phyloP scores from a whole-genome alignment of 2,329 filamentous ascomycete species.

The Penicillium griseofulvum region DNA sequence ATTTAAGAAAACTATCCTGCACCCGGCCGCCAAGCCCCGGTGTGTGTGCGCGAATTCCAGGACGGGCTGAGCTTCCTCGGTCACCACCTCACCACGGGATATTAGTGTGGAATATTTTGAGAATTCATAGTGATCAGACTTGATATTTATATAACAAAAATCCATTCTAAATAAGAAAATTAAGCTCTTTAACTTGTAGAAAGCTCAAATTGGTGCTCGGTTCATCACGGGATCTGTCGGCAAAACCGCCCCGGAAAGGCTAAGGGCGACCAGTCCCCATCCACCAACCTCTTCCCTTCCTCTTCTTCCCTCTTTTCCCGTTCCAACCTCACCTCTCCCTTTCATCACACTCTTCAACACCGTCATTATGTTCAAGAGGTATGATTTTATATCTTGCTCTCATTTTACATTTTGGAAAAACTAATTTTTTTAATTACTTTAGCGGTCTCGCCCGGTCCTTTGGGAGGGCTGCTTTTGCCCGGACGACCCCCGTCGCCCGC shows the following conservation, averaged over 20 bases:
- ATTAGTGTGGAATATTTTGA: slow-evolving; percentile 1
- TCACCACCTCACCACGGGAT: slow-evolving; percentile 4
- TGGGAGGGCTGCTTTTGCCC: slow-evolving; percentile 58
- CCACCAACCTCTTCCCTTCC: slow-evolving; percentile 36
- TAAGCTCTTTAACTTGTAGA: background rate
- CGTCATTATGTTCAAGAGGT: slow-evolving; percentile 63
- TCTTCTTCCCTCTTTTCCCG: slow-evolving; percentile 34
- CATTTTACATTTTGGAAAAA: slow-evolving; percentile 27
- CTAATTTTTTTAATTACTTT: slow-evolving; percentile 32
- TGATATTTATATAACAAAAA: background rate
- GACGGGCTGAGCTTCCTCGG: slow-evolving; percentile 10
- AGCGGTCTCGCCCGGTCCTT: slow-evolving; percentile 67
- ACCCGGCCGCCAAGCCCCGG: slow-evolving; percentile 24
- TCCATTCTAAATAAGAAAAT: background rate
- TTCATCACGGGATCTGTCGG: slow-evolving; percentile 44
- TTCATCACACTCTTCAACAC: slow-evolving; percentile 43
- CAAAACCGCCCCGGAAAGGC: slow-evolving; percentile 45
- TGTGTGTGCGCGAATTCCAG: slow-evolving; percentile 22
- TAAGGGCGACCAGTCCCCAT: slow-evolving; percentile 36
- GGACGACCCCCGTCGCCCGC: slow-evolving; percentile 54
- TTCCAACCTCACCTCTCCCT: slow-evolving; percentile 21
- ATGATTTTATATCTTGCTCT: slow-evolving; percentile 30
- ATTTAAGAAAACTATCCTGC: slow-evolving; percentile 12
- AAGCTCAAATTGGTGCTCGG: slow-evolving; percentile 25
- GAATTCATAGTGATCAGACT: background rate